phyloP scores from a whole-genome alignment of 2,329 filamentous ascomycete genomes.

The Podosphaera xanthii region DNA sequence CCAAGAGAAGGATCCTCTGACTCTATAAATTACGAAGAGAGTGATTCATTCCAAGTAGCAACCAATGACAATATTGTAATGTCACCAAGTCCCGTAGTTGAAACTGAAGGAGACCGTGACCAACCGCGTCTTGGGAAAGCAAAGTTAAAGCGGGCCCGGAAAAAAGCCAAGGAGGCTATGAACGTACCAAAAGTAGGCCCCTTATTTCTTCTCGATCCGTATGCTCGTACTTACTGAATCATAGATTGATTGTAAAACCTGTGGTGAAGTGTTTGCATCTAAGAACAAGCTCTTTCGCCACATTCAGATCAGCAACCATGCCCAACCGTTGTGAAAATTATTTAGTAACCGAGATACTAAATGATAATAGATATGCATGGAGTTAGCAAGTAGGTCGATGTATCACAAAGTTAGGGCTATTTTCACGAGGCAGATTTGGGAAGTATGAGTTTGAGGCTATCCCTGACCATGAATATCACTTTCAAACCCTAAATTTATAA shows the following conservation, averaged over 20 bases:
- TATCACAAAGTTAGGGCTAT: no score
- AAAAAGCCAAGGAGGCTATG: slow-evolving; percentile 18
- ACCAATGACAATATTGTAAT: not conserved
- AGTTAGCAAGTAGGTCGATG: not conserved
- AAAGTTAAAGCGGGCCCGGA: slow-evolving; percentile 28
- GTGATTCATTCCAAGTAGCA: not conserved
- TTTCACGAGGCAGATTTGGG: no score
- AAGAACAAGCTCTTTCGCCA: slow-evolving; percentile 42
- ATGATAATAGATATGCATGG: not conserved
- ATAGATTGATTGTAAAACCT: slow-evolving; percentile 30
- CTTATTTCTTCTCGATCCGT: not conserved
- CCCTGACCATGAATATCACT: no score
- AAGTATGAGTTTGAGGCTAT: no score
- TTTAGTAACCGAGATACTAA: not conserved
- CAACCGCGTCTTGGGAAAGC: slow-evolving; percentile 24
- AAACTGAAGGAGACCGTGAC: not conserved
- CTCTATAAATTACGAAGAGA: not conserved
- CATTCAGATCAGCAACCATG: slow-evolving; percentile 32
- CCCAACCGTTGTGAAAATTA: slow-evolving; percentile 19
- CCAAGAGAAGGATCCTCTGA: not conserved
- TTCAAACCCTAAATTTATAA: no score
- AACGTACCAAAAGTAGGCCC: slow-evolving; percentile 7
- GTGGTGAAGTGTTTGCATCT: slow-evolving; percentile 31
- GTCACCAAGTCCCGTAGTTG: not conserved
- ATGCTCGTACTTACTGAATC: slow-evolving; percentile 1